These are phyloP conservation scores for Astraeus odoratus DNA, from an alignment of 768 basidiomycete genomes.

Conservation along the genomic window DNA sequence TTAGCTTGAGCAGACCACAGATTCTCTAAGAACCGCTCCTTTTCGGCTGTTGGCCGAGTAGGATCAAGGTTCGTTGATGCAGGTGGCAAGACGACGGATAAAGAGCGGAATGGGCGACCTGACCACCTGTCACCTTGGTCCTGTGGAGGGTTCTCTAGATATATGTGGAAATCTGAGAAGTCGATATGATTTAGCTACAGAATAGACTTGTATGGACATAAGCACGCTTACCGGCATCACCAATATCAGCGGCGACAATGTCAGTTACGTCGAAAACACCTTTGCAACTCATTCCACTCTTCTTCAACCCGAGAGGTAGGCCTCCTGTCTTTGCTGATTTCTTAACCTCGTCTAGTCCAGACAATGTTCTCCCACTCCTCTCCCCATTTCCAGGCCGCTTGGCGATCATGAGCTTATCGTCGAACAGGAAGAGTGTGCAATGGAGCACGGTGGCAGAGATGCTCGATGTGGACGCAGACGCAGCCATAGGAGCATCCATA, in stretches of 20 bases:
- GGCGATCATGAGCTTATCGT: slow-evolving; percentile 87
- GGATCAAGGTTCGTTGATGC: slow-evolving; percentile 61
- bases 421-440: slow-evolving; percentile 89
- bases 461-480: slow-evolving; percentile 39
- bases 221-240: slow-evolving; percentile 64
- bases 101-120: slow-evolving; percentile 75
- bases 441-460: slow-evolving; percentile 49
- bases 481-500: slow-evolving; percentile 36
- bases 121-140: slow-evolving; percentile 86
- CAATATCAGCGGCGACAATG: slow-evolving; percentile 75
- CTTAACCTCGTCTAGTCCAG: slow-evolving; percentile 76
- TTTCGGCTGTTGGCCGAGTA: slow-evolving; percentile 54
- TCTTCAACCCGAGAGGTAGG: slow-evolving; percentile 60
- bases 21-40: slow-evolving; percentile 80
- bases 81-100: slow-evolving; percentile 74
- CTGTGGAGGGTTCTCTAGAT: slow-evolving; percentile 73
- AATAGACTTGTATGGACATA: neutral
- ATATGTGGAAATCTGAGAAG: slow-evolving; percentile 74
- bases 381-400: slow-evolving; percentile 78
- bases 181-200: slow-evolving; percentile 7
- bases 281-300: slow-evolving; percentile 76
- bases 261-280: slow-evolving; percentile 83
- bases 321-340: slow-evolving; percentile 59
- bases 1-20: slow-evolving; percentile 85
- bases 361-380: slow-evolving; percentile 61